phyloP scores from a whole-genome alignment of 2,329 filamentous ascomycete species.

The Aureobasidium lini region DNA sequence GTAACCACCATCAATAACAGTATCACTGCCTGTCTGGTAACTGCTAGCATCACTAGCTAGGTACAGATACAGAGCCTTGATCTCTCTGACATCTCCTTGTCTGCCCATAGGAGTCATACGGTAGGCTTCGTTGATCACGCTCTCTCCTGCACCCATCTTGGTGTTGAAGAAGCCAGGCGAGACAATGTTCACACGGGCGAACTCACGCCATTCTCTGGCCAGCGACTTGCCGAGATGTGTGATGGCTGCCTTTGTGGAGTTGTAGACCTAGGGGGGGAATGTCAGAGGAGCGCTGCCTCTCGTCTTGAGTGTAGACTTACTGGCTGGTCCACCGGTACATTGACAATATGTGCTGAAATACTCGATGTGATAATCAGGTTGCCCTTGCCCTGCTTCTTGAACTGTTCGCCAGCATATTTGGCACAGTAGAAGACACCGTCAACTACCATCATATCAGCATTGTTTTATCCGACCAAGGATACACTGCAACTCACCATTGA shows the following conservation, averaged over 20 bases:
- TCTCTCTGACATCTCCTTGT: constrained; percentile 27
- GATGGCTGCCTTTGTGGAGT: constrained; percentile 49
- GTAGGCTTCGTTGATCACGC: constrained; percentile 40
- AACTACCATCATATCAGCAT: constrained; percentile 16
- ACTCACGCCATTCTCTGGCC: constrained; percentile 50
- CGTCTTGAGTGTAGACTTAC: constrained; percentile 19
- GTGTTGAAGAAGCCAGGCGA: constrained; percentile 50
- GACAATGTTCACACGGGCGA: constrained; percentile 51
- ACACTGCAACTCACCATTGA: constrained; percentile 38
- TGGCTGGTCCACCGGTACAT: constrained; percentile 46
- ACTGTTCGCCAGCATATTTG: constrained; percentile 35
- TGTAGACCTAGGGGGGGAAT: constrained; percentile 37
- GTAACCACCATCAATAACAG: constrained; percentile 29
- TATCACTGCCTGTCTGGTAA: constrained; percentile 28
- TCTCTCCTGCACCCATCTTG: constrained; percentile 44
- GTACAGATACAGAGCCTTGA: constrained; percentile 28
- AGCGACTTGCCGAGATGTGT: constrained; percentile 50
- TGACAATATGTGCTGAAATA: constrained; percentile 30
- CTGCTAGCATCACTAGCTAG: constrained; percentile 27
- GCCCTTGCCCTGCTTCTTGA: constrained; percentile 37
- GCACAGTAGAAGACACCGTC: constrained; percentile 37
- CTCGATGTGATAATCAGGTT: constrained; percentile 43
- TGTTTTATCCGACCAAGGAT: too few species aligned
- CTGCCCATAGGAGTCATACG: constrained; percentile 44
- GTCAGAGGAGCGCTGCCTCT: not conserved